Base-by-base conservation (phyloP, 1,284 basidiomycete species). In the Leucoagaricus sp. region DNA sequence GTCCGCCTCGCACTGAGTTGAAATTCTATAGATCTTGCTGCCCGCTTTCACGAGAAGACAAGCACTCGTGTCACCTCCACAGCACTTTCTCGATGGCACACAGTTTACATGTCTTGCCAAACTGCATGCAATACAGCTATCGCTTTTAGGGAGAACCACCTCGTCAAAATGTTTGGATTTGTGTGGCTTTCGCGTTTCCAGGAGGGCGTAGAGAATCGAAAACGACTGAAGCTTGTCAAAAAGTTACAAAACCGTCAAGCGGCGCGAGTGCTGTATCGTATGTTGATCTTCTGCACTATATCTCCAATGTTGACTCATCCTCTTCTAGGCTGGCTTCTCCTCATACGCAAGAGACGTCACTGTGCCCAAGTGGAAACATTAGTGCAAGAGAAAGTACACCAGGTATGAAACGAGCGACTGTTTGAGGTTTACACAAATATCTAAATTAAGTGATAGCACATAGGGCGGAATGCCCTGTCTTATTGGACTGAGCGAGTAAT, bases 401-500 rank as follows among this genome's bases (percentile, higher is more conserved):
- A 75, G 71, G 84, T 86, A 55, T 46, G 72, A 60, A 7, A 28
- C 28, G 25, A 49, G 53, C 25, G 57, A 51, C 34, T n/a, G 50
- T 41, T 28, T 42, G 34, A 48, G 21, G 12, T 10, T 6, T 2
- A 6, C 19, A 7, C 9, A 19, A 19, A 17, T 9, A 17, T 34
- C 23, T 19, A 19, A 36, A 4, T 15, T 49, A 13, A 7, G 17
- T 34, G 21, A 38, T 62, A 91, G 89, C 81, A 85, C 40, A 69
- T 85, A 45, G 64, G 84, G 61, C 68, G 70, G 10, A 66, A 70
- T 45, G 65, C 78, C 2, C 67, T 92, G 53, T 70, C 70, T 23
- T 72, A 67, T 33, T 93, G 90, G 90, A 89, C 84, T 13, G 83
- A 85, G 62, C 80, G 82, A 1, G 85, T 91, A 3, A 86, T 91